phyloP scores from a whole-genome alignment of 371 early-diverging fungal species.

The Smittium culicis region DNA sequence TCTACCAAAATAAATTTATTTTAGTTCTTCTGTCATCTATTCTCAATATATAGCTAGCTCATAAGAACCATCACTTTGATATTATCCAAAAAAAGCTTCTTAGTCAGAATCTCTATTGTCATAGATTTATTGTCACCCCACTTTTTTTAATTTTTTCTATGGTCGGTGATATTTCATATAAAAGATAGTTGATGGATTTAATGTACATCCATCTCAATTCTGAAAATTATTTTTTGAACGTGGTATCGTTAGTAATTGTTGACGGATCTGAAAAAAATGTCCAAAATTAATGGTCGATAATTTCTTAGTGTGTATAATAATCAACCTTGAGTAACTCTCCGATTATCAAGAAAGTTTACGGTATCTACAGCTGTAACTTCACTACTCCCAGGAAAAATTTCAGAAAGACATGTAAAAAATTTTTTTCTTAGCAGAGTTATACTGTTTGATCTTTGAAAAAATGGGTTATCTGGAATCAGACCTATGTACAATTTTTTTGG shows the following conservation, averaged over 20 bases:
- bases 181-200: no score
- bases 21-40: no score
- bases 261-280: not conserved
- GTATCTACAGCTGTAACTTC: constrained; percentile 2
- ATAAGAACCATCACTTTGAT: no score
- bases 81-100: no score
- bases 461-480: not conserved
- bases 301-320: not conserved
- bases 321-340: not conserved
- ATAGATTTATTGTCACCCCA: no score
- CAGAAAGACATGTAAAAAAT: not conserved
- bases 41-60: no score
- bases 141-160: no score
- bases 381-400: not conserved
- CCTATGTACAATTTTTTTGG: not conserved
- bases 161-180: no score
- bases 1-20: no score
- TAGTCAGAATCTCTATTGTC: no score
- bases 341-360: not conserved
- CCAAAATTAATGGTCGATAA: not conserved
- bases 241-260: not conserved
- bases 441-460: not conserved
- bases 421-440: not conserved
- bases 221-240: not conserved
- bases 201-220: no score